Conservation (phyloP, 768 basidiomycete species). For the Hypholoma sublateritium region DNA sequence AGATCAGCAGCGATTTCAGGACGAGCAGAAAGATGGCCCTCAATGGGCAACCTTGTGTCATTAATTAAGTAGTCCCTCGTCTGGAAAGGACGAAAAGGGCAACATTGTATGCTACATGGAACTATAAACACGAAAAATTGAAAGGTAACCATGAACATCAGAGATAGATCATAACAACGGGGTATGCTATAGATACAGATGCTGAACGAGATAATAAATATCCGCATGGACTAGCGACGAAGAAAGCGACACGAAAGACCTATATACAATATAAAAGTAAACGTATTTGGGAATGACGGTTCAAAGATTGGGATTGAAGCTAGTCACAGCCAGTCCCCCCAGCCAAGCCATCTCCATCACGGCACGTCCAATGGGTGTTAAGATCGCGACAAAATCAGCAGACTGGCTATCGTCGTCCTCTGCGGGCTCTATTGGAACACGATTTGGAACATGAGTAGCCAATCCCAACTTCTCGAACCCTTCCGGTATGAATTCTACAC, state of each 20-base stretch:
- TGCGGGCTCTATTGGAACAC: constrained; percentile 15
- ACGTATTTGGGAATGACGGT: not conserved
- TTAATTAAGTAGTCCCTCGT: not conserved
- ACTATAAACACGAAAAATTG: not conserved
- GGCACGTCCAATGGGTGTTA: constrained; percentile 53
- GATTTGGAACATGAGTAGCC: constrained; percentile 39
- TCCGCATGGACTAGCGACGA: constrained; percentile 2
- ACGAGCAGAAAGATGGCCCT: not conserved
- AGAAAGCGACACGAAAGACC: not conserved
- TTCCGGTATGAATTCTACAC: constrained; percentile 80
- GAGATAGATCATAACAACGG: not conserved
- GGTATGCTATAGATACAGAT: constrained; percentile 5
- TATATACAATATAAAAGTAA: not conserved
- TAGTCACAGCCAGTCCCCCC: constrained; percentile 51
- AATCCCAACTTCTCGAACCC: constrained; percentile 77
- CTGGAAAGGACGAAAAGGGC: not conserved
- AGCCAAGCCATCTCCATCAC: constrained; percentile 59
- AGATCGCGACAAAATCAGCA: constrained; percentile 42
- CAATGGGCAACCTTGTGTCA: not conserved
- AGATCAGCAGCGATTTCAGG: no score
- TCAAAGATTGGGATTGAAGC: constrained; percentile 34
- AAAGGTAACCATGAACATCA: not conserved
- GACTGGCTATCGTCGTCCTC: constrained; percentile 28
- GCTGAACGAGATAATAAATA: not conserved
- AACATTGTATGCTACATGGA: not conserved